Conservation (phyloP, 1,284 basidiomycete species). For the Ceratobasidium sp. region DNA sequence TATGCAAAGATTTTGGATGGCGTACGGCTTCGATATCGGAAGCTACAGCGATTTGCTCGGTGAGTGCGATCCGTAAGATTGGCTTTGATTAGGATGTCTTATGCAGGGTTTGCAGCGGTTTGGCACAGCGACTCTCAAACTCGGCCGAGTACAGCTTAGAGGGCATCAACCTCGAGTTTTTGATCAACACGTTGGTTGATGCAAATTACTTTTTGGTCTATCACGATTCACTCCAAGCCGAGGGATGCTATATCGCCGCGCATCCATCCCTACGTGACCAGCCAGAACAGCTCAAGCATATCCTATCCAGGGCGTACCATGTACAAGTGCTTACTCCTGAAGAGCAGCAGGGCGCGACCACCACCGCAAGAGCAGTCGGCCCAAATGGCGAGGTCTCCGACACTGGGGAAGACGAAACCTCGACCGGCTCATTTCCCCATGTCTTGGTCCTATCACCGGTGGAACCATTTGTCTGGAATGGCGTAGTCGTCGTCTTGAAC, state of each 20-base stretch:
- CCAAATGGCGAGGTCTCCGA: slow-evolving; percentile 58
- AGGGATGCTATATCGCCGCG: slow-evolving; percentile 94
- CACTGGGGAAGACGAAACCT: slow-evolving; percentile 49
- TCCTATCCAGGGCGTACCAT: slow-evolving; percentile 86
- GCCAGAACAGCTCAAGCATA: slow-evolving; percentile 80
- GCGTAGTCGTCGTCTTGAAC: slow-evolving; percentile 76
- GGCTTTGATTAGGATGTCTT: neutral
- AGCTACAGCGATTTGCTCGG: slow-evolving; percentile 92
- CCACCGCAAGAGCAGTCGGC: slow-evolving; percentile 51
- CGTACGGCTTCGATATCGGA: slow-evolving; percentile 90
- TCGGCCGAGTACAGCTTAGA: slow-evolving; percentile 93
- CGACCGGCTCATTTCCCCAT: slow-evolving; percentile 60
- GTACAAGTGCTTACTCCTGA: slow-evolving; percentile 28
- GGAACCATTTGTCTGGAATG: slow-evolving; percentile 92
- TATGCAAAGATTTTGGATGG: slow-evolving; percentile 94
- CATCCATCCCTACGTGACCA: slow-evolving; percentile 82
- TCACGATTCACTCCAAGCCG: slow-evolving; percentile 86
- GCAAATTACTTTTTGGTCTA: slow-evolving; percentile 96
- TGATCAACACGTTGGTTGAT: slow-evolving; percentile 82
- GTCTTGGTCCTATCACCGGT: slow-evolving; percentile 88
- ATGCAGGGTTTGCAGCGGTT: slow-evolving; percentile 57
- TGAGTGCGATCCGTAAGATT: slow-evolving; percentile 49
- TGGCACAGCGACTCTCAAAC: slow-evolving; percentile 90
- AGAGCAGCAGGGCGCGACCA: slow-evolving; percentile 16
- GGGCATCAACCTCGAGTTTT: slow-evolving; percentile 75